These are phyloP conservation scores for Amphichorda felina DNA, from an alignment of 2,329 filamentous ascomycete genomes.

Conservation along the genomic window DNA sequence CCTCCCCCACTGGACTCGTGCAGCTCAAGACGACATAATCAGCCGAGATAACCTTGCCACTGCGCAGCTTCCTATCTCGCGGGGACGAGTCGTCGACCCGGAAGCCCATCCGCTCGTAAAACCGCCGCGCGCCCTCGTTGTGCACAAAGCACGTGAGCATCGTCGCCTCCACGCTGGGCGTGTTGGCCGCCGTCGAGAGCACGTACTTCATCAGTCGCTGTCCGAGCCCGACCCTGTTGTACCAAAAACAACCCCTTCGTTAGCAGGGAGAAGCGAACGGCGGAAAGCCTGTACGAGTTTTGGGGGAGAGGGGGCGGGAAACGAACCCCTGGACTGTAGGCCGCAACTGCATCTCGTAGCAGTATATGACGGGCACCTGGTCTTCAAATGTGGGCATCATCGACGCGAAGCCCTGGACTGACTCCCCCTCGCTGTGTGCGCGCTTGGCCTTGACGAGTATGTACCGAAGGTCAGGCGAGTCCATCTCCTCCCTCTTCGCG, in stretches of 20 bases:
- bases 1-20: no score
- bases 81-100: slow-evolving; percentile 43
- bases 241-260: neutral
- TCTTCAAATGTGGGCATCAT: slow-evolving; percentile 63
- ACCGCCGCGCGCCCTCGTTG: slow-evolving; percentile 43
- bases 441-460: slow-evolving; percentile 39
- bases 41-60: slow-evolving; percentile 37
- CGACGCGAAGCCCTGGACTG: slow-evolving; percentile 46
- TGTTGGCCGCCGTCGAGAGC: slow-evolving; percentile 37
- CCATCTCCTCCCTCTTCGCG: slow-evolving; percentile 57
- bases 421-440: neutral
- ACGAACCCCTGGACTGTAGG: slow-evolving; percentile 40
- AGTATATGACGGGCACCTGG: slow-evolving; percentile 55
- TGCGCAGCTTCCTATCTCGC: slow-evolving; percentile 35
- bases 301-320: slow-evolving; percentile 1
- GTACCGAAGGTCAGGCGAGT: slow-evolving; percentile 54
- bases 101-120: slow-evolving; percentile 53
- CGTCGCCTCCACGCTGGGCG: slow-evolving; percentile 46
- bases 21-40: slow-evolving; percentile 53
- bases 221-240: slow-evolving; percentile 48
- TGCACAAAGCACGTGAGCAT: slow-evolving; percentile 64
- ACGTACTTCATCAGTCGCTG: slow-evolving; percentile 44
- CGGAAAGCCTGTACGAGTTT: no score
- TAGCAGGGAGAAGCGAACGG: neutral
- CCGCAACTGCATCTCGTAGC: slow-evolving; percentile 66